Conservation (phyloP, 495 filamentous ascomycete genomes). For the Patellaria atrata region DNA sequence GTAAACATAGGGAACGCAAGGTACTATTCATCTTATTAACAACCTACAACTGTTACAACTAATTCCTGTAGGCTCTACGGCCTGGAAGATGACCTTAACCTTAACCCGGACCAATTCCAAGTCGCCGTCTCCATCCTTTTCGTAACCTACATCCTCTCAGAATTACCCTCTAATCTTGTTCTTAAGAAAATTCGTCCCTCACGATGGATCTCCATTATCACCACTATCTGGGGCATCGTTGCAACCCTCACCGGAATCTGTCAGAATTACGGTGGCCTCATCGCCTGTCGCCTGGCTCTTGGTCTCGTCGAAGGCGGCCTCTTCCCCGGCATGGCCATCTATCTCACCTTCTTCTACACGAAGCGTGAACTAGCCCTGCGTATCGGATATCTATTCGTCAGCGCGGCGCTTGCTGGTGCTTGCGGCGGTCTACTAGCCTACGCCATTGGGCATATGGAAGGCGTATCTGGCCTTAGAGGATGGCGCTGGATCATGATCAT, state of each 20-base stretch:
- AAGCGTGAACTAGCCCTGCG: slow-evolving; percentile 60
- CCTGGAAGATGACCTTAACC: slow-evolving; percentile 49
- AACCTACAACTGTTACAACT: neutral
- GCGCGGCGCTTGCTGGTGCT: slow-evolving; percentile 59
- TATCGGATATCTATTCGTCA: slow-evolving; percentile 63
- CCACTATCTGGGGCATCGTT: slow-evolving; percentile 53
- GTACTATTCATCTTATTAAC: neutral
- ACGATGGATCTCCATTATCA: slow-evolving; percentile 52
- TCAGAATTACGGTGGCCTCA: slow-evolving; percentile 40
- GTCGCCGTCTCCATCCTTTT: slow-evolving; percentile 58
- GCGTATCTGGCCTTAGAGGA: slow-evolving; percentile 42
- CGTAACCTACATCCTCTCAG: slow-evolving; percentile 47
- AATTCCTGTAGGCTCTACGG: slow-evolving; percentile 43
- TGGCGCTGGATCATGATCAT: slow-evolving; percentile 59
- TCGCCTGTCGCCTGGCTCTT: slow-evolving; percentile 40
- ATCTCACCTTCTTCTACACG: slow-evolving; percentile 59
- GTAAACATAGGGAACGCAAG: slow-evolving; percentile 71
- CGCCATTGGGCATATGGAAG: slow-evolving; percentile 58
- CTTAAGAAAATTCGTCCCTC: slow-evolving; percentile 50
- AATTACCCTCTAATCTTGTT: slow-evolving; percentile 50
- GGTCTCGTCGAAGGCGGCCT: slow-evolving; percentile 46
- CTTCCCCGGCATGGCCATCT: slow-evolving; percentile 46
- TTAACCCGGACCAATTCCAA: slow-evolving; percentile 52
- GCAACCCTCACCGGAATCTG: slow-evolving; percentile 54
- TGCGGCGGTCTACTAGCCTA: slow-evolving; percentile 64